Percentiles rank a stretch among this genome's conserved stretches.
Conservation (phyloP, 805 yeast species). For the Candida multigemmis region DNA sequence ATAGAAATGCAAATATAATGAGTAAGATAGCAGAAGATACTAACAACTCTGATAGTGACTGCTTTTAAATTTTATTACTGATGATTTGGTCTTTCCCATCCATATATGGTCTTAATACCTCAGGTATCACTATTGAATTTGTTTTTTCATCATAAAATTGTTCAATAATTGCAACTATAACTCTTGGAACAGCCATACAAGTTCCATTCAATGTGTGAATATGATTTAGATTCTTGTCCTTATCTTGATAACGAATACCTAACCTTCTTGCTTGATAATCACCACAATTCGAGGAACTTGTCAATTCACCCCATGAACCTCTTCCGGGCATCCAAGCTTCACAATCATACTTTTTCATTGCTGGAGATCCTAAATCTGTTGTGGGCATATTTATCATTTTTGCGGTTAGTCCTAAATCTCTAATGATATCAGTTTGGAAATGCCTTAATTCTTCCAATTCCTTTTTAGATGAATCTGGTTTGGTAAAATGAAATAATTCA, state of each 20-base stretch:
- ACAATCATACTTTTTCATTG: slow-evolving; percentile 81
- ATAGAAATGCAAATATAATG: slow-evolving; percentile 3
- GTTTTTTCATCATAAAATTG: slow-evolving; percentile 60
- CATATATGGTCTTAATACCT: slow-evolving; percentile 63
- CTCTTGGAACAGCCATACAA: slow-evolving; percentile 90
- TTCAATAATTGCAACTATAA: slow-evolving; percentile 83
- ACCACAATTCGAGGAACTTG: slow-evolving; percentile 86
- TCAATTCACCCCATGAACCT: slow-evolving; percentile 84
- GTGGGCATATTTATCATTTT: slow-evolving; percentile 84
- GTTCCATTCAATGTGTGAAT: slow-evolving; percentile 91
- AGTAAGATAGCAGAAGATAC: slow-evolving; percentile 1
- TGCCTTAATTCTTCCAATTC: slow-evolving; percentile 52
- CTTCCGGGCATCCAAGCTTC: slow-evolving; percentile 99
- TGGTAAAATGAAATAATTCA: slow-evolving; percentile 75
- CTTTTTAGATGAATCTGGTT: slow-evolving; percentile 32
- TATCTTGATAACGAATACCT: slow-evolving; percentile 47
- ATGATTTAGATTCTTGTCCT: slow-evolving; percentile 28
- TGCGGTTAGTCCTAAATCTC: slow-evolving; percentile 67
- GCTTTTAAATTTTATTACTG: slow-evolving; percentile 5
- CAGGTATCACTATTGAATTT: slow-evolving; percentile 53
- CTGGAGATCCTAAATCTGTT: slow-evolving; percentile 90
- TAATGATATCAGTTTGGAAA: slow-evolving; percentile 58
- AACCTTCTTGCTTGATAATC: slow-evolving; percentile 86
- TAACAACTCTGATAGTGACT: background rate
- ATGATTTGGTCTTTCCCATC: slow-evolving; percentile 40